Evolutionary conservation across 768 basidiomycete genomes (phyloP), one percentile per base, ranked within the genome.

Genomic region (Mycena latifolia): DNA sequence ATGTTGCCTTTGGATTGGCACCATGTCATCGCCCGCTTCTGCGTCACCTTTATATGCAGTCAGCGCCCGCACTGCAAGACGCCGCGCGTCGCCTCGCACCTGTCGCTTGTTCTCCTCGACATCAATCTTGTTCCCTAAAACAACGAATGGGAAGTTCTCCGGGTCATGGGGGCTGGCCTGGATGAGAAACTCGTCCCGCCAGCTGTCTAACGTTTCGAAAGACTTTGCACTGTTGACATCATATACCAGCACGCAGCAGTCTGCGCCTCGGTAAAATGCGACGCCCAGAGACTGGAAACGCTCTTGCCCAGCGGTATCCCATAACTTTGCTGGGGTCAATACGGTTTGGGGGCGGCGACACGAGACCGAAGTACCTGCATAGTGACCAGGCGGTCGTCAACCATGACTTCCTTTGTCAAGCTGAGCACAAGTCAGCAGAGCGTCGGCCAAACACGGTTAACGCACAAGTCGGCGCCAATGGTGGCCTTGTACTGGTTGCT

Each of bases 1-100:
- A 99, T 98, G 80, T 99, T 99, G 76, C 97, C 97, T 83, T 99
- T 99, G 63, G 96, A 92, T 74, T 99, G 96, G 78, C 98, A 99
- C 98, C 98, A 99, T 5, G 97, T 95, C 96, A 99, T 98, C 20
- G 98, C 97, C 46, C 97, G 93, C 78, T 99, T 99, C 90, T 99
- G 97, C 11, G 95, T 95, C 28, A 99, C 96, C 96, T 97, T 71
- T 20, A 52, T 27, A 31, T 28, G 45, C 56, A 28, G 55, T 71
- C 28, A 73, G 65, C 29, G 46, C 37, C 51, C 5, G 20, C 47
- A 59, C n/a, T n/a, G 43, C 60, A 3, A 61, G 53, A 10, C 39
- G 2, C 59, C 33, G 50, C 37, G 10, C 37, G 10, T 10, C 8
- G 8, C 2, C 22, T 73, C 86, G 66, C 62, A 95, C 96, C 89